Conservation (phyloP, 2,329 filamentous ascomycete species). For the Alternaria hordeiaustralica region DNA sequence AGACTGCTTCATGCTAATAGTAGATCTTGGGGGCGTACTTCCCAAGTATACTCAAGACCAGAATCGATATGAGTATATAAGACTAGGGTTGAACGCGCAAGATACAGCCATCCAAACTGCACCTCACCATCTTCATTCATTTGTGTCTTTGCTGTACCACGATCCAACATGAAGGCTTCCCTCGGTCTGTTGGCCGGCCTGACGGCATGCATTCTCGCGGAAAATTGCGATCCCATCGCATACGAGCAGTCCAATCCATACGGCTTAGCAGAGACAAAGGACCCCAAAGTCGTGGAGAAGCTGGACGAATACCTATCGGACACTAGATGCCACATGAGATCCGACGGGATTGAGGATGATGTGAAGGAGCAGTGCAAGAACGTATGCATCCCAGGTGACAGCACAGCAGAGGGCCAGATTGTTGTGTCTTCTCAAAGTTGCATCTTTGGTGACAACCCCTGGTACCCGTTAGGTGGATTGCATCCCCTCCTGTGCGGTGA, state of each 20-base stretch:
- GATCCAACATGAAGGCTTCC: neutral
- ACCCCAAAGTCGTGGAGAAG: neutral
- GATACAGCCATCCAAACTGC: neutral
- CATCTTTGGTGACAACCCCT: no score
- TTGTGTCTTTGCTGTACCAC: neutral
- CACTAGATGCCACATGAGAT: neutral
- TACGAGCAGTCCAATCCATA: neutral
- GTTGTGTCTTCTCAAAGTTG: no score
- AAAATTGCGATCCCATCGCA: neutral
- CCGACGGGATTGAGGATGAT: rapidly evolving
- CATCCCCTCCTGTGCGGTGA: no score
- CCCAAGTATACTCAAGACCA: neutral
- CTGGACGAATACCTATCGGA: neutral
- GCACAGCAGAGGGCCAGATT: no score
- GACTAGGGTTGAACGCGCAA: neutral
- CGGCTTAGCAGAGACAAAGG: neutral
- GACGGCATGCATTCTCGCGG: neutral
- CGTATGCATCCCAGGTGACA: no score
- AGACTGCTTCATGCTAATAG: neutral
- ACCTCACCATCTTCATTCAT: no score
- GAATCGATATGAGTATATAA: neutral
- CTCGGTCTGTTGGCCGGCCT: neutral
- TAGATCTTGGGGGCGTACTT: neutral
- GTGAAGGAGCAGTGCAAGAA: neutral
- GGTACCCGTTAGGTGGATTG: no score